phyloP scores from a whole-genome alignment of 345 rosid genomes.

The Brassica rapa region DNA sequence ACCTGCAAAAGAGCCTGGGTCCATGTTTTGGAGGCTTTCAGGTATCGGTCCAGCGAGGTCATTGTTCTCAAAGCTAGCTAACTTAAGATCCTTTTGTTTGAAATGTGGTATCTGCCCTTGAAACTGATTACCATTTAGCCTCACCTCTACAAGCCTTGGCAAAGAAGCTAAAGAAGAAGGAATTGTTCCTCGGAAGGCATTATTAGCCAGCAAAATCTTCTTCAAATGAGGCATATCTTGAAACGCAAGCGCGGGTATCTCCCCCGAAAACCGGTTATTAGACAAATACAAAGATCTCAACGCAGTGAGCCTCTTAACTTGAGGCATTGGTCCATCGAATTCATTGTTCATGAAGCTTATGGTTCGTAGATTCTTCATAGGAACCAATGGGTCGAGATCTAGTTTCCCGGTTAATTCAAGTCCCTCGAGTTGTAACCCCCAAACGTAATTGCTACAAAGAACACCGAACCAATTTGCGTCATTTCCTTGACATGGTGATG shows the following conservation, averaged over 20 bases:
- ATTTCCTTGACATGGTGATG: constrained; percentile 48
- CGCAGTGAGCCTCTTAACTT: constrained; percentile 44
- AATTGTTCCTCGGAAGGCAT: constrained; percentile 55
- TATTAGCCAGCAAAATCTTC: constrained; percentile 64
- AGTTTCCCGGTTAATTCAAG: constrained; percentile 50
- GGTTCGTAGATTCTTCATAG: constrained; percentile 49
- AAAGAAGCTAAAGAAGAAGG: constrained; percentile 63
- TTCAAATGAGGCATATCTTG: constrained; percentile 55
- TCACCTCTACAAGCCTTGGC: constrained; percentile 57
- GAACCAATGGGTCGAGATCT: constrained; percentile 45
- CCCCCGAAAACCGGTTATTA: constrained; percentile 60
- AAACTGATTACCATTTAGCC: constrained; percentile 57
- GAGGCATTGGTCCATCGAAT: constrained; percentile 57
- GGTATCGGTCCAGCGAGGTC: constrained; percentile 74
- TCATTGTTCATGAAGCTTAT: constrained; percentile 73
- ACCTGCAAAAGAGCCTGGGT: constrained; percentile 60
- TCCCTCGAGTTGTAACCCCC: constrained; percentile 68
- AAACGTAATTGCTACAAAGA: constrained; percentile 52
- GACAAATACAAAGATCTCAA: constrained; percentile 62
- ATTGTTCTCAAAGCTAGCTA: constrained; percentile 58
- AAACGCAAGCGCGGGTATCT: constrained; percentile 53
- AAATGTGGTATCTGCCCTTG: constrained; percentile 62
- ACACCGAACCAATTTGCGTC: constrained; percentile 61
- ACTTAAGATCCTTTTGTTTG: constrained; percentile 34
- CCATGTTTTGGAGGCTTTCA: constrained; percentile 45